A percentile compares a stretch with the other conserved stretches of the same genome.
Evolutionary conservation across 2,329 filamentous ascomycete genomes (phyloP).

Genomic region (Chrysoporthe deuterocubensis): DNA sequence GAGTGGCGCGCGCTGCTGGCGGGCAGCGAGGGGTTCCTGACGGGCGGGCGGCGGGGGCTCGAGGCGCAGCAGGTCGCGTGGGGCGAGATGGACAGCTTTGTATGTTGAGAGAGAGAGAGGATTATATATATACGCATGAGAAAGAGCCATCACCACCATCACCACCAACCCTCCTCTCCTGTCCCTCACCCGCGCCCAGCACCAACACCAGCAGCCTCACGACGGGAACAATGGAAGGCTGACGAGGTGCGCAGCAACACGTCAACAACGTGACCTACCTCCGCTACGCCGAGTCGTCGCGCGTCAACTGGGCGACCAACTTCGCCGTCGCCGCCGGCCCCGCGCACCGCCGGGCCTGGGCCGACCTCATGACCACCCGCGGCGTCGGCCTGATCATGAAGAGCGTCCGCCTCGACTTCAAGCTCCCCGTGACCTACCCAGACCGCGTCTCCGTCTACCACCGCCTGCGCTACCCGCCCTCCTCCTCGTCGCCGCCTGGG

Average conservation of each 20-base stretch:
- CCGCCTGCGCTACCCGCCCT: constrained; percentile 62
- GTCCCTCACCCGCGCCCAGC: too few relatives aligned
- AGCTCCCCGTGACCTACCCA: constrained; percentile 81
- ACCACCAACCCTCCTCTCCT: too few relatives aligned
- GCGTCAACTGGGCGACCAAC: constrained; percentile 78
- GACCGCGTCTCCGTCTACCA: constrained; percentile 85
- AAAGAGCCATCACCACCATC: neutral
- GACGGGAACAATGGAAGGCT: neutral
- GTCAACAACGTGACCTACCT: constrained; percentile 88
- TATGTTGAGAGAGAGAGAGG: constrained; percentile 32
- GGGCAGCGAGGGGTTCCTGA: constrained; percentile 77
- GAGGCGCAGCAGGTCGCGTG: constrained; percentile 72
- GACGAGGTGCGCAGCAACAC: constrained; percentile 57
- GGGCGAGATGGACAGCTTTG: constrained; percentile 78
- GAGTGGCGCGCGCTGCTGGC: constrained; percentile 76
- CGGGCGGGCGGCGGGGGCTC: constrained; percentile 63
- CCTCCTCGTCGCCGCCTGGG: too few relatives aligned
- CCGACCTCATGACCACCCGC: constrained; percentile 67
- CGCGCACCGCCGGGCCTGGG: constrained; percentile 66
- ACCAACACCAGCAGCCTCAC: too few relatives aligned
- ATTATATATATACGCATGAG: neutral
- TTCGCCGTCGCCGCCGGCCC: constrained; percentile 68
- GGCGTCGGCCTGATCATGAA: constrained; percentile 76
- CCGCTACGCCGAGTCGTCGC: constrained; percentile 79
- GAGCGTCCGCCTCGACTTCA: constrained; percentile 78